A percentile compares a stretch with the other conserved stretches of the same genome.
These are phyloP conservation scores for Trichoderma simmonsii DNA, from an alignment of 2,329 filamentous ascomycete genomes.

Conservation along the genomic window DNA sequence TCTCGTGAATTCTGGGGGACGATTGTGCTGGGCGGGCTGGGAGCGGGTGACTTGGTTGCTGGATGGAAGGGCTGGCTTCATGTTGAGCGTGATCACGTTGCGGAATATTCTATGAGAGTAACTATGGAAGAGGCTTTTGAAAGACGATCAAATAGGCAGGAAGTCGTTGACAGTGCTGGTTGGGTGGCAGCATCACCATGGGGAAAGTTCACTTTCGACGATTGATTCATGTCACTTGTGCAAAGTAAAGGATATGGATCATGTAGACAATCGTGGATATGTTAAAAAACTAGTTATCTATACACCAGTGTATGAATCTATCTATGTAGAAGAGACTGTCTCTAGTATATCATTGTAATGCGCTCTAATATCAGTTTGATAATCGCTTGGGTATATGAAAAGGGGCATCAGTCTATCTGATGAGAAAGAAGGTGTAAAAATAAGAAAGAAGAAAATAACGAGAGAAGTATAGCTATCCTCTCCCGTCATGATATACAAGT, in stretches of 20 bases:
- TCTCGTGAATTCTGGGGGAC: slow-evolving; percentile 57
- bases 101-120: slow-evolving; percentile 37
- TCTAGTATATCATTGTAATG: background rate
- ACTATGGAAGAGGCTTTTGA: slow-evolving; percentile 46
- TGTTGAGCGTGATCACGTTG: slow-evolving; percentile 44
- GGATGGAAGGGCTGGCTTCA: slow-evolving; percentile 51
- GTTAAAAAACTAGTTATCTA: background rate
- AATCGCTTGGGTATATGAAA: slow-evolving; percentile 32
- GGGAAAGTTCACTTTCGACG: slow-evolving; percentile 46
- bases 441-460: background rate
- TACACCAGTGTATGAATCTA: background rate
- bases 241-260: background rate
- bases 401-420: slow-evolving; percentile 3
- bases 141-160: slow-evolving; percentile 39
- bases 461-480: background rate
- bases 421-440: background rate
- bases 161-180: slow-evolving; percentile 40
- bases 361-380: slow-evolving; percentile 21
- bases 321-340: slow-evolving; percentile 1
- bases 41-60: slow-evolving; percentile 32
- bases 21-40: slow-evolving; percentile 46
- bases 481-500: no score
- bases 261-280: background rate
- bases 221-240: background rate
- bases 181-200: slow-evolving; percentile 50